phyloP scores from a whole-genome alignment of 345 rosid species.

The Barbarea vulgaris region DNA sequence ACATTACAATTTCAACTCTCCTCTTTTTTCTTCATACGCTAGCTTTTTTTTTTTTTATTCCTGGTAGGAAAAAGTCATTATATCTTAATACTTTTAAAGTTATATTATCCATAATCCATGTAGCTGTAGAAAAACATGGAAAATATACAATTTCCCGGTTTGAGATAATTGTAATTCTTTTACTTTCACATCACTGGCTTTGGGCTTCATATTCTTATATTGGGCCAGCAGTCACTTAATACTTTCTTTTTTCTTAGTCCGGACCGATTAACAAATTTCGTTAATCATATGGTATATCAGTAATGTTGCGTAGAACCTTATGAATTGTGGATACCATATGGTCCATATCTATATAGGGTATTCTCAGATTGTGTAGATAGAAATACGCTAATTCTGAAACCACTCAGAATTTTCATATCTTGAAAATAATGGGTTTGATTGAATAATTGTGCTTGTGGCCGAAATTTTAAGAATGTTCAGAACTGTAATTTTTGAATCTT shows the following conservation, averaged over 20 bases:
- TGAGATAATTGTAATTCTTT: neutral
- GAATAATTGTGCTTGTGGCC: neutral
- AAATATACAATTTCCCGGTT: neutral
- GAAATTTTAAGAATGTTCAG: neutral
- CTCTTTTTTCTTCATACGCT: conserved; percentile 2
- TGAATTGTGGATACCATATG: neutral
- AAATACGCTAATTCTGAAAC: neutral
- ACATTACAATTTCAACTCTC: neutral
- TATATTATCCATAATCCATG: neutral
- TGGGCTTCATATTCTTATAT: neutral
- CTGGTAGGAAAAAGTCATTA: conserved; percentile 6
- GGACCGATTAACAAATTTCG: neutral
- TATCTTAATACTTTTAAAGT: neutral
- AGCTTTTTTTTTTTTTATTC: neutral
- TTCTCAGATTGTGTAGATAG: neutral
- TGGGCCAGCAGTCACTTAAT: neutral
- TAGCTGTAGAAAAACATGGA: neutral
- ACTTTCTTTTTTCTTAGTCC: neutral
- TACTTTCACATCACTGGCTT: neutral
- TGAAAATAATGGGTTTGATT: neutral
- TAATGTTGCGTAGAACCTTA: neutral
- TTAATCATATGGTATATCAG: neutral
- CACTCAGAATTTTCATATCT: neutral
- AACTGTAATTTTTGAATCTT: neutral
- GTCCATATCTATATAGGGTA: neutral